Evolutionary conservation across 2,329 filamentous ascomycete species (phyloP).

Genomic region (Fusarium tjaetaba): DNA sequence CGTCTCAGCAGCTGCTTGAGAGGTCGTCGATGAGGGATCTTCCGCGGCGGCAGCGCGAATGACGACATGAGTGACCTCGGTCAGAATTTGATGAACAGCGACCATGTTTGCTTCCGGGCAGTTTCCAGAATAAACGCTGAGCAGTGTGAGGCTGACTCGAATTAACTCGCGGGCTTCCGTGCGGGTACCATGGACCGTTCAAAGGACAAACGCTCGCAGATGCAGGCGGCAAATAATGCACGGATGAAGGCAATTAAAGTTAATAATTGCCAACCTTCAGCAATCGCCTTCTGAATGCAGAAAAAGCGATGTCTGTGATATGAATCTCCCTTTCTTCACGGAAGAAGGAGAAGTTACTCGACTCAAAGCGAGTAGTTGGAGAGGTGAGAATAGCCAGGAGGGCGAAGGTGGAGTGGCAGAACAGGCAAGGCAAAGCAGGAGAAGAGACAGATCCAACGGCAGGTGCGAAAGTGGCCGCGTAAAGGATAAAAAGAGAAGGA

Average conservation of each 20-base stretch:
- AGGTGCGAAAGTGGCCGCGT: constrained; percentile 35
- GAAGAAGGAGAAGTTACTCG: constrained; percentile 26
- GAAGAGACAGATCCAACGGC: constrained; percentile 24
- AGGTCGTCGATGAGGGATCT: constrained; percentile 33
- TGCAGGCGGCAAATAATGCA: constrained; percentile 31
- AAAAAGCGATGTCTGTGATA: neutral
- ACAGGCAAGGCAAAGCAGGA: constrained; percentile 29
- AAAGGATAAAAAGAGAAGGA: constrained; percentile 35
- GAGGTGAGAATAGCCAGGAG: constrained; percentile 36
- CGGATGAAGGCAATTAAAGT: constrained; percentile 24
- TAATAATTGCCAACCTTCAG: constrained; percentile 22
- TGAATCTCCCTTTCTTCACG: constrained; percentile 2
- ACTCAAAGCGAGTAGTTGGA: constrained; percentile 27
- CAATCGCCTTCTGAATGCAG: constrained; percentile 12
- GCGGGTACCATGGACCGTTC: constrained; percentile 42
- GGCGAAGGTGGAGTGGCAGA: constrained; percentile 36
- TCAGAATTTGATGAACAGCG: constrained; percentile 38
- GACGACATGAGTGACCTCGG: constrained; percentile 42
- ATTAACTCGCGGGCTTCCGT: constrained; percentile 42
- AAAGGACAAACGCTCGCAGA: constrained; percentile 31
- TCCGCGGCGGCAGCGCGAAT: constrained; percentile 36
- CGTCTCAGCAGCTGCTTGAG: constrained; percentile 32
- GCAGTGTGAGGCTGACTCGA: constrained; percentile 34
- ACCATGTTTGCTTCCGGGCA: constrained; percentile 38
- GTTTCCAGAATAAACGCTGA: constrained; percentile 31